phyloP scores from a whole-genome alignment of 352 stramenopile species.

The Phytopythium kandeliae region DNA sequence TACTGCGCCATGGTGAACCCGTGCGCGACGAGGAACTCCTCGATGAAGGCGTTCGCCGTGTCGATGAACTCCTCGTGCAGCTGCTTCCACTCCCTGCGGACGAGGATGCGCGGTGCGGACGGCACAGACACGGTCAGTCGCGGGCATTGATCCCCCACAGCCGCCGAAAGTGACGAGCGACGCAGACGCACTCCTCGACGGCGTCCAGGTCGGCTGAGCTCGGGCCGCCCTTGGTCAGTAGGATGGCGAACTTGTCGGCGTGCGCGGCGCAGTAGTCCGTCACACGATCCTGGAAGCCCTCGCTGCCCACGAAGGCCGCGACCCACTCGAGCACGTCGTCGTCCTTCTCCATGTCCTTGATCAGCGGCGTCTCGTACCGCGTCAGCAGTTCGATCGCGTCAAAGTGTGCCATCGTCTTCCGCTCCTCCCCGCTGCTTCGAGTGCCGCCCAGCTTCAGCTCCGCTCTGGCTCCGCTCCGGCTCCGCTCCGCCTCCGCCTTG shows the following conservation, averaged over 20 bases:
- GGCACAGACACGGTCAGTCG: neutral
- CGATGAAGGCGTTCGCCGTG: constrained; percentile 58
- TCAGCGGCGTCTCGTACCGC: constrained; percentile 72
- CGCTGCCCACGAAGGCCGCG: constrained; percentile 62
- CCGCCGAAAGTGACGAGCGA: too few species aligned
- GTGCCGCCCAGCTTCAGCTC: too few species aligned
- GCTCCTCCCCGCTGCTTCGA: neutral
- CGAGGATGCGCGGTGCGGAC: constrained; percentile 1
- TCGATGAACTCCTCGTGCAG: constrained; percentile 69
- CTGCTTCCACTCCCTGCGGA: constrained; percentile 48
- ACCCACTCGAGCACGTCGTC: constrained; percentile 84
- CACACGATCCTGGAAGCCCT: constrained; percentile 57
- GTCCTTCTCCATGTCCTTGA: constrained; percentile 77
- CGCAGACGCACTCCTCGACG: constrained; percentile 40
- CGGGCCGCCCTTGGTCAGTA: constrained; percentile 57
- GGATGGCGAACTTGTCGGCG: constrained; percentile 51
- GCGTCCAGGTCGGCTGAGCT: constrained; percentile 49
- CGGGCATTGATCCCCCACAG: too few species aligned
- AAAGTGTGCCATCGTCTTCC: constrained; percentile 38
- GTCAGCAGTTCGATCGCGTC: constrained; percentile 75
- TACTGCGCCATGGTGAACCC: constrained; percentile 80
- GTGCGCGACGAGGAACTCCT: constrained; percentile 46
- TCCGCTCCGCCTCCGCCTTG: too few species aligned
- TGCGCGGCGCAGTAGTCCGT: constrained; percentile 59
- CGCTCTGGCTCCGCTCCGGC: too few species aligned